Evolutionary conservation across 371 early-diverging fungal genomes (phyloP).

Genomic region (Parasitella parasitica): DNA sequence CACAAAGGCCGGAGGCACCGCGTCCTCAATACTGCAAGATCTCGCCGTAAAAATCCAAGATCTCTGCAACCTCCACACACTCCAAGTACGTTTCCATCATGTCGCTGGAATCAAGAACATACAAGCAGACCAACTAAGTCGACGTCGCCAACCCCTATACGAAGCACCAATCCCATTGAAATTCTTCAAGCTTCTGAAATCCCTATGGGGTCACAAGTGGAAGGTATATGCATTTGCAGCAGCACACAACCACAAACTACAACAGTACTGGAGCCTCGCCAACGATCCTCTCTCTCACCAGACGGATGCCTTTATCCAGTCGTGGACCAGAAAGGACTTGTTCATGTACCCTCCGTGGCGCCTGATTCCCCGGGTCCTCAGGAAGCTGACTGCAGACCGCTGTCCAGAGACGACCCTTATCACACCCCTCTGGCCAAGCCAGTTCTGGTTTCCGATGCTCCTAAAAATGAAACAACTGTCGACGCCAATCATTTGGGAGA

Average conservation of each 20-base stretch:
- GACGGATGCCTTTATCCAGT: slow-evolving; percentile 11
- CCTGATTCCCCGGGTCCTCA: slow-evolving; percentile 1
- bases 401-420: too few relatives aligned
- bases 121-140: slow-evolving; percentile 9
- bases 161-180: slow-evolving; percentile 7
- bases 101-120: slow-evolving; percentile 12
- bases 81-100: slow-evolving; percentile 15
- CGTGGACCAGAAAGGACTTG: slow-evolving; percentile 2
- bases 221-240: slow-evolving; percentile 20
- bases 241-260: slow-evolving; percentile 6
- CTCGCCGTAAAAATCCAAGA: slow-evolving; percentile 9
- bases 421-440: too few relatives aligned
- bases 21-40: too few relatives aligned
- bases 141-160: slow-evolving; percentile 15
- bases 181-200: slow-evolving; percentile 1
- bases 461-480: too few relatives aligned
- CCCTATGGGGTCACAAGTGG: slow-evolving; percentile 12
- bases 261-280: slow-evolving; percentile 3
- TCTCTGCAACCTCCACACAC: slow-evolving; percentile 7
- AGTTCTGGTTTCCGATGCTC: too few relatives aligned
- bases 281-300: neutral
- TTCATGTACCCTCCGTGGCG: slow-evolving; percentile 15
- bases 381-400: too few relatives aligned
- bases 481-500: too few relatives aligned
- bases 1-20: too few relatives aligned